Evolutionary conservation across 768 basidiomycete species (phyloP).

Genomic region (Lentinula boryana): DNA sequence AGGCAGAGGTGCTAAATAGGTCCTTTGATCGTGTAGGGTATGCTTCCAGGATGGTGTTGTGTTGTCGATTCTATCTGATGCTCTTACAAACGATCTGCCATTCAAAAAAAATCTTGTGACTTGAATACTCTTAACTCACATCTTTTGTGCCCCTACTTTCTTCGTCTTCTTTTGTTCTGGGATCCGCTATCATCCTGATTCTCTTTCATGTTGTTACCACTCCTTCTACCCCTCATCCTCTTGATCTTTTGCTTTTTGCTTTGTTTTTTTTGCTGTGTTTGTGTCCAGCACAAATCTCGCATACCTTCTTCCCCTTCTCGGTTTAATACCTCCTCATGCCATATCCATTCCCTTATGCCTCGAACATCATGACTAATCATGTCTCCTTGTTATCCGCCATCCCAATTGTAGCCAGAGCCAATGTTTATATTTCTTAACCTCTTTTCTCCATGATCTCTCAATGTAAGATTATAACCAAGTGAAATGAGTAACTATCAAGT

Average conservation of each 20-base stretch:
- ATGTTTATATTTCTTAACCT: neutral
- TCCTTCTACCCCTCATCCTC: neutral
- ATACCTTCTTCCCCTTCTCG: neutral
- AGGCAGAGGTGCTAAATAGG: conserved; percentile 2
- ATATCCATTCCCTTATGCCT: neutral
- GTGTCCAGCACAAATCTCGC: neutral
- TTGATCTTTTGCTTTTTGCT: neutral
- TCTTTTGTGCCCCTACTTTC: neutral
- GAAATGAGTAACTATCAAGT: too few relatives aligned
- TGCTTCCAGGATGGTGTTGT: neutral
- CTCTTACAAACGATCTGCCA: neutral
- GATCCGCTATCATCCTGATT: neutral
- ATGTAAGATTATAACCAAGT: too few relatives aligned
- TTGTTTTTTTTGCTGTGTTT: neutral
- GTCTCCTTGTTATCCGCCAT: neutral
- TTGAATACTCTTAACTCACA: neutral
- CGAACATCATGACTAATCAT: neutral
- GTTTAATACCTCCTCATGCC: neutral
- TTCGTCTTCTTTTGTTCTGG: neutral
- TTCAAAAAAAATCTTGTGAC: neutral
- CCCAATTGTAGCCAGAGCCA: neutral
- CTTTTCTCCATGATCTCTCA: too few relatives aligned
- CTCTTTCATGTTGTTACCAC: neutral
- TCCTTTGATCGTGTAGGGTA: neutral
- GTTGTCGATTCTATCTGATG: neutral